These are phyloP conservation scores for Boehmeria nivea DNA, from an alignment of 306 rosid genomes.

Conservation along the genomic window DNA sequence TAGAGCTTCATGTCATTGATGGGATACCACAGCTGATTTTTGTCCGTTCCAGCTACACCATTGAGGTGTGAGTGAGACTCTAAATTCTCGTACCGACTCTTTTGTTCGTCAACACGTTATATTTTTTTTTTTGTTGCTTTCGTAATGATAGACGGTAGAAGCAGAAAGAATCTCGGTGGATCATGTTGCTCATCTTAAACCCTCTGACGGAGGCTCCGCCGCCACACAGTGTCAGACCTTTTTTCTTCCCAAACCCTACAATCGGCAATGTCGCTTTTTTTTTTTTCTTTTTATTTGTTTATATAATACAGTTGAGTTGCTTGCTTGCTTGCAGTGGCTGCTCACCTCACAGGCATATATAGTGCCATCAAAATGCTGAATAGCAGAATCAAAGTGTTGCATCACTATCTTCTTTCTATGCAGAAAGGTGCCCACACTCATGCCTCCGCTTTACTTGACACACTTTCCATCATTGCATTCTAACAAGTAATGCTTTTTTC, in stretches of 20 bases:
- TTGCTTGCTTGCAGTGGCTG: slow-evolving; percentile 74
- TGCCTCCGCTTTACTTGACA: not conserved
- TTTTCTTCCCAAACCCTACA: too few relatives aligned
- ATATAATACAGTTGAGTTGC: too few relatives aligned
- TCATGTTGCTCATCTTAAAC: slow-evolving; percentile 97
- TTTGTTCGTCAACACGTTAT: slow-evolving; percentile 6
- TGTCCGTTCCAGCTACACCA: slow-evolving; percentile 84
- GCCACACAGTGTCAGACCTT: slow-evolving; percentile 91
- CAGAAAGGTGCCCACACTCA: slow-evolving; percentile 59
- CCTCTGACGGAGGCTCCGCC: slow-evolving; percentile 98
- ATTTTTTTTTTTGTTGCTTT: too few relatives aligned
- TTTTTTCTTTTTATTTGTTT: too few relatives aligned
- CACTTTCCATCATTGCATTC: not conserved
- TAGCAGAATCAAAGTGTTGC: slow-evolving; percentile 86
- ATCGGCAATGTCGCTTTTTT: too few relatives aligned
- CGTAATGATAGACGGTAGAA: slow-evolving; percentile 99
- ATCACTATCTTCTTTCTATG: slow-evolving; percentile 83
- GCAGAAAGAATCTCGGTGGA: slow-evolving; percentile 98
- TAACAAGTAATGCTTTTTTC: too few relatives aligned
- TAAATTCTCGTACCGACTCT: not conserved
- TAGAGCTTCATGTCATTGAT: slow-evolving; percentile 96
- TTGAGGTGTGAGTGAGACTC: slow-evolving; percentile 61
- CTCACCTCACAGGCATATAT: slow-evolving; percentile 90
- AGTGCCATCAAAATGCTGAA: slow-evolving; percentile 98
- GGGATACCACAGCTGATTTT: slow-evolving; percentile 88